Conservation (phyloP, 441 rosid genomes). For the Erodium texanum region DNA sequence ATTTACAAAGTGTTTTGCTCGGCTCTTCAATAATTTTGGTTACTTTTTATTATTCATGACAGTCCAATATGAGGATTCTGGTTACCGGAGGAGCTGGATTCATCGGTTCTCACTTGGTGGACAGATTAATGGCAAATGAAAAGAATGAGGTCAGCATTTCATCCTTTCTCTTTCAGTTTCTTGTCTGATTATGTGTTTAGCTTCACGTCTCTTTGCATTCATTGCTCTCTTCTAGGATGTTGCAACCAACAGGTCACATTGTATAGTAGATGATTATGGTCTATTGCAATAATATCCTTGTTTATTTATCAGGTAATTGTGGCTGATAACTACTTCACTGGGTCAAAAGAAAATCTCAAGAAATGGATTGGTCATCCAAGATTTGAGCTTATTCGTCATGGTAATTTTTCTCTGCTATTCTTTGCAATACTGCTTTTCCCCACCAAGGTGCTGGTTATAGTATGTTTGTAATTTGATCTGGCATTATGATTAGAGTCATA, state of each 20-base stretch:
- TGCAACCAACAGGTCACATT: too few relatives aligned
- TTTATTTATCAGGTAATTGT: conserved; percentile 53
- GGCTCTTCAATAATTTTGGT: not conserved
- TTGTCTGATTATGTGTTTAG: not conserved
- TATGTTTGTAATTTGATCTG: too few relatives aligned
- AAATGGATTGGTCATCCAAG: conserved; percentile 99
- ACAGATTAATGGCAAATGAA: conserved; percentile 88
- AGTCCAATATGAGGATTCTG: conserved; percentile 95
- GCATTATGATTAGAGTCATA: too few relatives aligned
- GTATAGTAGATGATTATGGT: not conserved
- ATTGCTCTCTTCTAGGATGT: not conserved
- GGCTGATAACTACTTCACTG: conserved; percentile 85
- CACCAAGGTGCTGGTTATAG: too few relatives aligned
- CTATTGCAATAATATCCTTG: not conserved
- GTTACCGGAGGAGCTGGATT: conserved; percentile 98
- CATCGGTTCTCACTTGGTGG: conserved; percentile 94
- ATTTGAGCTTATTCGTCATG: conserved; percentile 97
- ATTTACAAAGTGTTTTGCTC: not conserved
- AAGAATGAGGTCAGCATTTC: conserved; percentile 61
- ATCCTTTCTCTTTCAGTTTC: not conserved
- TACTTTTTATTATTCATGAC: conserved; percentile 14
- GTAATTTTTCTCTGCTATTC: conserved; percentile 27
- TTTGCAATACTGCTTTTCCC: too few relatives aligned
- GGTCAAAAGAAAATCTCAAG: conserved; percentile 81
- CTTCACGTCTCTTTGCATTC: not conserved